Base-by-base conservation (phyloP, 306 rosid genomes). In the Alnus glutinosa region DNA sequence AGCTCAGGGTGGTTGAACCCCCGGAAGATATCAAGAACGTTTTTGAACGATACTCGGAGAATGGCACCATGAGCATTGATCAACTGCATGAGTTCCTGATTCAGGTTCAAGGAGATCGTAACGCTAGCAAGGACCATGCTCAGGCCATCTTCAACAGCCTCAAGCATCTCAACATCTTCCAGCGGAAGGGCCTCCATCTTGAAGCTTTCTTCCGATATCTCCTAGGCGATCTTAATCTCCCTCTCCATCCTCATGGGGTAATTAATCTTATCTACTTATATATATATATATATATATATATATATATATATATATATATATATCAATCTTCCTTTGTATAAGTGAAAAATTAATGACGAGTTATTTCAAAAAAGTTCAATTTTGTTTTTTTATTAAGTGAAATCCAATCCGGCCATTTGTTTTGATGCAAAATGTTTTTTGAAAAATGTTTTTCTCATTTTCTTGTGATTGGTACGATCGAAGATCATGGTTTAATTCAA, bases 201-300 rank as follows among this genome's bases (percentile, higher is more conserved):
- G 87, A 90, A 5, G 92, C 91, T 67, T 95, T 95, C 92, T 91
- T 89, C 57, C 83, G 88, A 30, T 89, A 91, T 84, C 99, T 95
- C 80, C 74, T 90, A 1, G 81, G 88, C 19, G 88, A 95, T 82
- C 83, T 64, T 67, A 93, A 95, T 52, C 85, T 88, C 79, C 78
- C 83, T 68, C n/a, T 64, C 39, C 69, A 58, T 15, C 44, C 55
- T 23, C 3, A 1, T 3, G 76, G 55, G 91, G 97, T 90, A 80
- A 51, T 23, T 23, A 23, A 23, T 23, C 28, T 23, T 23, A 23
- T 23, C 28, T 23, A 23, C 28, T 23, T 23, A 23, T 23, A 23
- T 23, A 23, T 23, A 23, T 23, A 23, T 23, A 23, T 23, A 23
- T 23, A 23, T 23, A 23, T 23, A 23, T 23, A 23, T 23, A 23